Evolutionary conservation across 805 yeast genomes (phyloP).

Genomic region (Blastobotrys mokoenaii): DNA sequence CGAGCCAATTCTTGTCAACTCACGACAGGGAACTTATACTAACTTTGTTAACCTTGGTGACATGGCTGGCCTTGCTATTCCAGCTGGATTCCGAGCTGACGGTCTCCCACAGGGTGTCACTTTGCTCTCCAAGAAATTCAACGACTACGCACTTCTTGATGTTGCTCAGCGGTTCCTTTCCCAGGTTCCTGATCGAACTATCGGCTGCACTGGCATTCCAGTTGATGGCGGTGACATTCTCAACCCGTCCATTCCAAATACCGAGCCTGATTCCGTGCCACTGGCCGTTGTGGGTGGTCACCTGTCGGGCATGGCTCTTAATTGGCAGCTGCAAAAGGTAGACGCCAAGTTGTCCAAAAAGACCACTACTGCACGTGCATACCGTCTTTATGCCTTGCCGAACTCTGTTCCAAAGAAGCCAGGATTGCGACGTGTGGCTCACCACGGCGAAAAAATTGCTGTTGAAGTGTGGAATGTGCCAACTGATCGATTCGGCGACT

Average conservation of each 20-base stretch:
- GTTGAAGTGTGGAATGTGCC: constrained; percentile 85
- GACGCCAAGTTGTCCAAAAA: constrained; percentile 61
- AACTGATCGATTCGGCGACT: constrained; percentile 64
- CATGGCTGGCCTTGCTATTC: constrained; percentile 82
- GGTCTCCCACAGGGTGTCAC: constrained; percentile 91
- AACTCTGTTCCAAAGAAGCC: constrained; percentile 79
- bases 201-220: constrained; percentile 43
- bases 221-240: constrained; percentile 32
- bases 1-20: constrained; percentile 78
- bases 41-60: constrained; percentile 94
- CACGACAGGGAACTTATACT: constrained; percentile 96
- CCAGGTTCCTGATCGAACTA: constrained; percentile 40
- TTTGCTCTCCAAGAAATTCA: constrained; percentile 67
- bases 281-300: constrained; percentile 98
- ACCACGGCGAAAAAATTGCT: constrained; percentile 51
- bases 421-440: constrained; percentile 65
- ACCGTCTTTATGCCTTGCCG: constrained; percentile 77
- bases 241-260: constrained; percentile 39
- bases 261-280: constrained; percentile 39
- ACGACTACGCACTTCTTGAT: constrained; percentile 83
- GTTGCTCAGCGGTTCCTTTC: constrained; percentile 64
- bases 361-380: constrained; percentile 62
- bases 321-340: constrained; percentile 88
- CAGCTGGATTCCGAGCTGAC: constrained; percentile 81
- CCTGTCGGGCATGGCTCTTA: constrained; percentile 75